Evolutionary conservation across 805 yeast genomes (phyloP), one percentile per base, ranked within the genome.

Genomic region (Candida cerambycidarum): DNA sequence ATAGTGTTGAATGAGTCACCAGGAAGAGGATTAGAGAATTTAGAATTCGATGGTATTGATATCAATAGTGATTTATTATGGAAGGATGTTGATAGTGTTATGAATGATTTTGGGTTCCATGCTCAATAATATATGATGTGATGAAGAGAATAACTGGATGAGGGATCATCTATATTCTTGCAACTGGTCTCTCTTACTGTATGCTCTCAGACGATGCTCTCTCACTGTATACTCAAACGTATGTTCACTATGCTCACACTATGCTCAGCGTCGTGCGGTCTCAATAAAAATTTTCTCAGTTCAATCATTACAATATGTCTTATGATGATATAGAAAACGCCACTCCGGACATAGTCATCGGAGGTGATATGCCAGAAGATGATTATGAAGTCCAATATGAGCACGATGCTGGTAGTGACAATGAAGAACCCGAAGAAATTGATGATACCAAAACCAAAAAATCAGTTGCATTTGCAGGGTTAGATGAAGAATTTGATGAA

Each of bases 41-140:
- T 67, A 38, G 69, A 64, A 38, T 50, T 70, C 41, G 76, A 68
- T 46, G 55, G 64, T 8, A 65, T 76, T 61, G 79, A 73, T 29
- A 48, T 64, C 44, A 80, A 77, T 52, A 72, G 76, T 17, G 85
- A 78, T 39, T 51, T 77, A 45, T 65, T 81, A 16, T 83, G 85
- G 89, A 85, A 83, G 56, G 95, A 89, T 57, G 90, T 89, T 21
- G 95, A 88, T 50, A 73, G 87, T 37, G 85, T 89, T 44, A 87
- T 89, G 96, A 87, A 85, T 57, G 95, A 88, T 57, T 89, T 88
- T 63, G 97, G 96, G 4, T 89, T 89, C 67, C 87, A 85, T 51
- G 81, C 88, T 3, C 73, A 48, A 18, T 48, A 43, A 21, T 21
- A 5, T 21, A n/a, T n/a, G n/a, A n/a, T n/a, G n/a, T n/a, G n/a